A percentile compares a stretch with the other conserved stretches of the same genome.
Evolutionary conservation across 192 early-diverging fungal species (phyloP).

Genomic region (Thamnidium elegans): DNA sequence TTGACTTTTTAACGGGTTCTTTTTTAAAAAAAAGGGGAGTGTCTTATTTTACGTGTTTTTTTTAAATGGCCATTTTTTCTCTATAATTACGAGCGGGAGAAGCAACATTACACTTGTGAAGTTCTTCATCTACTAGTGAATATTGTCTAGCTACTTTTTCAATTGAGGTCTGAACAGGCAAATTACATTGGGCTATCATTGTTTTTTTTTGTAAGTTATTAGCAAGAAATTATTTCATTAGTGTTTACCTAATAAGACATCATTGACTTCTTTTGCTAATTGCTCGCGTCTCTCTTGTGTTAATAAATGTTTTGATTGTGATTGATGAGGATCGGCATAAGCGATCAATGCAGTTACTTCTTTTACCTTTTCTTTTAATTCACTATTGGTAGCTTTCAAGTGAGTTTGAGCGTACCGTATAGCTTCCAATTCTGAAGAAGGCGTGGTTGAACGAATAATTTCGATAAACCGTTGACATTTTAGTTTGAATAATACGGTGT

Average conservation of each 20-base stretch:
- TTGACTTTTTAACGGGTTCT: too few relatives aligned
- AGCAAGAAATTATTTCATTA: not conserved
- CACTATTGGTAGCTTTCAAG: not conserved
- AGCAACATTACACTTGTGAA: not conserved
- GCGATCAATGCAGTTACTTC: constrained; percentile 18
- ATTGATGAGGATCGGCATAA: constrained; percentile 10
- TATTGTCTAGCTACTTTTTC: constrained; percentile 7
- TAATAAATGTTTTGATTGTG: constrained; percentile 5
- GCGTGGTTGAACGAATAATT: not conserved
- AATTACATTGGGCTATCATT: constrained; percentile 4
- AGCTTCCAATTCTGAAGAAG: not conserved
- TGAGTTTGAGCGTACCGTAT: constrained; percentile 14
- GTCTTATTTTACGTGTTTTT: not conserved
- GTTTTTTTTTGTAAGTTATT: not conserved
- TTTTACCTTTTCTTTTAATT: not conserved
- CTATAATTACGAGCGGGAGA: not conserved
- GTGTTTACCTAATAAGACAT: constrained; percentile 2
- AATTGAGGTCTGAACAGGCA: constrained; percentile 9
- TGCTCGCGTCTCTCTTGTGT: constrained; percentile 8
- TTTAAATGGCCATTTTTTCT: constrained; percentile 16
- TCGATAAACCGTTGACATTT: constrained; percentile 18
- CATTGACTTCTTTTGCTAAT: constrained; percentile 17
- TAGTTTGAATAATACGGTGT: constrained; percentile 11
- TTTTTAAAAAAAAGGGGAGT: not conserved
- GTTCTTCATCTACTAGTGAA: not conserved